These are phyloP conservation scores for Saturnispora zaruensis DNA, from an alignment of 805 yeast genomes.

Conservation along the genomic window DNA sequence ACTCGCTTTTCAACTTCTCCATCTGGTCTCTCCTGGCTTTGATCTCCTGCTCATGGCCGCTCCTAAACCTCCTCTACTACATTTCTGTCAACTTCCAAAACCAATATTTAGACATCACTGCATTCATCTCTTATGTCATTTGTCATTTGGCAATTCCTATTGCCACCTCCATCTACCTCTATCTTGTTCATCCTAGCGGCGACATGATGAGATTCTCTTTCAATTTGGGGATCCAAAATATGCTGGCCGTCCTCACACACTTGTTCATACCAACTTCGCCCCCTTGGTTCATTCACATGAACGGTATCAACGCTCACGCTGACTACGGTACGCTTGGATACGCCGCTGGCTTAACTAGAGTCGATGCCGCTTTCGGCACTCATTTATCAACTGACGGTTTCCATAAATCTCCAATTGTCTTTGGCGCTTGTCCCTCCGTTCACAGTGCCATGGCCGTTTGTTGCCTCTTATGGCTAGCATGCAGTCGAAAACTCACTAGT, in stretches of 20 bases:
- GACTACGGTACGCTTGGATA: conserved; percentile 57
- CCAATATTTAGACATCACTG: conserved; percentile 41
- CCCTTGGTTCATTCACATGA: conserved; percentile 60
- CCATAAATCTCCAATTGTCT: conserved; percentile 60
- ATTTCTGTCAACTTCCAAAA: conserved; percentile 31
- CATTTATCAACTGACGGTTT: conserved; percentile 53
- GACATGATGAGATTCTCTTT: conserved; percentile 43
- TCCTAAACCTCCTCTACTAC: conserved; percentile 38
- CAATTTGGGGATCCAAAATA: conserved; percentile 53
- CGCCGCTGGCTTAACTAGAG: conserved; percentile 62
- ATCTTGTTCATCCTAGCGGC: conserved; percentile 62
- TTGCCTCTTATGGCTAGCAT: background rate
- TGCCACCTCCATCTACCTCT: conserved; percentile 51
- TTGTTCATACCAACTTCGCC: conserved; percentile 61
- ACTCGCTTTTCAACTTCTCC: background rate
- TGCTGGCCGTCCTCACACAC: conserved; percentile 53
- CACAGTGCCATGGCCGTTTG: conserved; percentile 60
- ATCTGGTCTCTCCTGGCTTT: background rate
- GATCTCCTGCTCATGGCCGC: conserved; percentile 32
- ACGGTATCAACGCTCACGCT: conserved; percentile 48
- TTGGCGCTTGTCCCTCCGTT: conserved; percentile 68
- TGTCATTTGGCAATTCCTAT: conserved; percentile 56
- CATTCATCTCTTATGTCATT: conserved; percentile 57
- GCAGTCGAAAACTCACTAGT: background rate
- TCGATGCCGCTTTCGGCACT: conserved; percentile 55